These are phyloP conservation scores for Thelonectria olida DNA, from an alignment of 2,329 filamentous ascomycete species.

Conservation along the genomic window DNA sequence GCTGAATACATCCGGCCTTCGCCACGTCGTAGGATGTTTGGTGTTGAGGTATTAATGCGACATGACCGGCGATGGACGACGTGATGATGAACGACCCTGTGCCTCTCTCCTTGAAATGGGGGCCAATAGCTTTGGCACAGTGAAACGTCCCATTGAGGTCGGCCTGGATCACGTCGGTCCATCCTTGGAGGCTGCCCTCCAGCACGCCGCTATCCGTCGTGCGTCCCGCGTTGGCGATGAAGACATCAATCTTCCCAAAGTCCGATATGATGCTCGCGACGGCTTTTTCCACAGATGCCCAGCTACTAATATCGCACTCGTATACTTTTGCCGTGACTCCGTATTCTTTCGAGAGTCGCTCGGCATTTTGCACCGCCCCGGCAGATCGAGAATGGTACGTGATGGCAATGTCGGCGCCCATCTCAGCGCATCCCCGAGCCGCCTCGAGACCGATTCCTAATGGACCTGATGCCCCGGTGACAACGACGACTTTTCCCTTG, in stretches of 20 bases:
- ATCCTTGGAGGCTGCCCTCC: conserved; percentile 1
- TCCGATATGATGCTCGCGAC: neutral
- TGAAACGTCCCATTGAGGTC: conserved; percentile 1
- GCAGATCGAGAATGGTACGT: neutral
- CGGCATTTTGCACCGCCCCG: neutral
- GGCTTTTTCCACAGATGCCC: neutral
- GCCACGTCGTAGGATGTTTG: conserved; percentile 11
- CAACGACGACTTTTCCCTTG: conserved; percentile 5
- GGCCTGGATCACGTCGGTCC: conserved; percentile 10
- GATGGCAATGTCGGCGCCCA: conserved; percentile 3
- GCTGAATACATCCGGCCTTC: conserved; percentile 6
- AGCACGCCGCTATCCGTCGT: neutral
- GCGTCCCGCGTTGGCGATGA: conserved; percentile 14
- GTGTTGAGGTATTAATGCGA: conserved; percentile 9
- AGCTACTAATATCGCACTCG: neutral
- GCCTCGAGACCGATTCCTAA: conserved; percentile 2
- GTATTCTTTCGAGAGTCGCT: neutral
- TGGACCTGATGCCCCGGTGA: conserved; percentile 3
- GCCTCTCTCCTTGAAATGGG: conserved; percentile 3
- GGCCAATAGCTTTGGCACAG: conserved; percentile 1
- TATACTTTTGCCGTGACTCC: neutral
- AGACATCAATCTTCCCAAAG: conserved; percentile 4
- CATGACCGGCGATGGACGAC: neutral
- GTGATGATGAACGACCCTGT: conserved; percentile 8
- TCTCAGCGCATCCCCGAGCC: neutral